Evolutionary conservation across 495 filamentous ascomycete species (phyloP).

Genomic region (Ramalina intermedia): DNA sequence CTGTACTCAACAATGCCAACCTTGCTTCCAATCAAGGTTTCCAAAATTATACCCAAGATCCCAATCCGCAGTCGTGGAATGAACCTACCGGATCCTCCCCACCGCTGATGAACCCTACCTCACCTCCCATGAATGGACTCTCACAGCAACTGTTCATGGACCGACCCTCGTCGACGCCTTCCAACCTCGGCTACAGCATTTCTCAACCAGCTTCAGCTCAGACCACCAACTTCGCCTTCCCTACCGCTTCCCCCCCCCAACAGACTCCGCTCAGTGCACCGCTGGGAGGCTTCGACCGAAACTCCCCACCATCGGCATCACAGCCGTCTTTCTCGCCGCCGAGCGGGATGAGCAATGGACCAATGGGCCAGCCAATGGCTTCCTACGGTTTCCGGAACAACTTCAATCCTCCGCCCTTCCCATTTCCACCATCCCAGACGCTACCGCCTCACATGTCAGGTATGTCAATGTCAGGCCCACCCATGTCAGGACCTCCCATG

Average conservation of each 20-base stretch:
- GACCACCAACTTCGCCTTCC: conserved; percentile 43
- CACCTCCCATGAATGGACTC: not conserved
- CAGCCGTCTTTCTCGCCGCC: not conserved
- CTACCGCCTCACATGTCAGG: not conserved
- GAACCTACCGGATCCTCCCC: conserved; percentile 43
- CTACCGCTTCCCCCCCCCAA: conserved; percentile 42
- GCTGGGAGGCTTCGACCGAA: conserved; percentile 18
- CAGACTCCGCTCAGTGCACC: conserved; percentile 46
- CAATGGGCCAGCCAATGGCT: too few species aligned
- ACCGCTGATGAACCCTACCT: conserved; percentile 28
- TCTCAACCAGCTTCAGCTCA: conserved; percentile 50
- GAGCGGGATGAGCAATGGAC: not conserved
- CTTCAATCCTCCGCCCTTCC: too few species aligned
- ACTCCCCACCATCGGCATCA: not conserved
- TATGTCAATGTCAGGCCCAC: not conserved
- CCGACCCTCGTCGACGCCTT: conserved; percentile 43
- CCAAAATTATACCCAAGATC: conserved; percentile 9
- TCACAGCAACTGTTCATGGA: conserved; percentile 9
- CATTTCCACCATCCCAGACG: not conserved
- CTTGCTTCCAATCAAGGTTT: conserved; percentile 36
- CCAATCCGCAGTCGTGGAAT: conserved; percentile 15
- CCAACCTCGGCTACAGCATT: conserved; percentile 38
- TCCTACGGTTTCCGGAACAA: too few species aligned
- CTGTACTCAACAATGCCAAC: conserved; percentile 39
- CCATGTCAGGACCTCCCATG: too few species aligned